Evolutionary conservation across 768 basidiomycete genomes (phyloP), one percentile per base, ranked within the genome.

Genomic region (Lentinula sp.): DNA sequence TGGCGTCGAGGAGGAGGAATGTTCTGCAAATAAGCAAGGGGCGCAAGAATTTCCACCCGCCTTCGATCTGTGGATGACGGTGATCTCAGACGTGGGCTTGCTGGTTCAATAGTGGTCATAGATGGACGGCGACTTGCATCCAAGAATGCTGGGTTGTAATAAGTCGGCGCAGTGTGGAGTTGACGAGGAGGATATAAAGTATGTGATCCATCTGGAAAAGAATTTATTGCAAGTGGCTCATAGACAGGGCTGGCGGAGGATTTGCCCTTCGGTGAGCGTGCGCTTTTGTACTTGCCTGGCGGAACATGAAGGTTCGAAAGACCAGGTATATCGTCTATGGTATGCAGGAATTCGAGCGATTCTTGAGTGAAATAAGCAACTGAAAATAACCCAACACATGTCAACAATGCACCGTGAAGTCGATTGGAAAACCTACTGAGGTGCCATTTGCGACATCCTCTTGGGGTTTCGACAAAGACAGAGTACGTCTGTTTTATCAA

Each of bases 401-500:
- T 65, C 57, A 64, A 37, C 9, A 4, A 50, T 56, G 33, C 49
- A 61, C 61, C 33, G 33, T 35, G 43, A 28, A 64, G 13, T 43
- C 46, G 55, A 48, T 13, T 49, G 37, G 50, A 55, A 61, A 43
- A 69, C 86, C 57, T 70, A 90, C 90, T 91, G 36, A 92, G 78
- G 66, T 92, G 90, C 90, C 90, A 91, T 66, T 92, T 92, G 64
- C 86, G 79, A 61, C 81, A 81, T n/a, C 88, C 88, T 59, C 77
- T 73, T 16, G 79, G 66, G 2, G 83, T 86, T n/a, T 87, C 80
- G 41, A 90, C 86, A 65, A 80, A 88, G 33, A 89, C 89, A 7
- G 88, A 90, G 69, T 90, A 92, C 0, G 90, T 91, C 70, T 92
- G 90, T 67, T 91, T 91, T 61, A 89, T 80, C 33, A 91, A 79